Base-by-base conservation (phyloP, 2,329 filamentous ascomycete genomes). In the Xylariaceae sp. region DNA sequence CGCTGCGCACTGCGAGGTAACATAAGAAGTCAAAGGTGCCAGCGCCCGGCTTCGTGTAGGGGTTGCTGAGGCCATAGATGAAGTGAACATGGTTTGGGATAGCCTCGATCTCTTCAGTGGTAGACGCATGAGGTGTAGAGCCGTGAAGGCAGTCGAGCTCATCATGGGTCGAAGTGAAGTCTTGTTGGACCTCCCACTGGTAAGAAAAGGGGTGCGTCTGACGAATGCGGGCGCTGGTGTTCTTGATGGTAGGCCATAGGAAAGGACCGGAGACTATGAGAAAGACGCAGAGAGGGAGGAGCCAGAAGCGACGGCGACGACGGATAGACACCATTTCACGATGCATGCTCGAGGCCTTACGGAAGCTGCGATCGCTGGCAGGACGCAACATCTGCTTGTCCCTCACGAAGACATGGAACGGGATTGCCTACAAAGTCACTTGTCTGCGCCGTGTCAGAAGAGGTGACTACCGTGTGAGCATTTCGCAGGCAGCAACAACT, bases 51-150 rank as follows among this genome's bases (percentile, higher is more conserved):
- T 61, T 50, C 6, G 50, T 40, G 37, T 56, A 54, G 11, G 63
- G 62, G 42, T 63, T 65, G 37, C 59, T 60, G 13, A 66, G 54
- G 9, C 61, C 62, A 45, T 57, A 67, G 32, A 64, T 64, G 43
- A 66, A 60, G 47, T 67, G 64, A 18, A 66, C 63, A 16, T 62
- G 55, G 41, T 65, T 65, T 4, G 64, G 64, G 11, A 66, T 66
- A 1, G 56, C 55, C 9, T 61, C 54, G 30, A 46, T 35, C 4
- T 48, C 34, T 16, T 22, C 17, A 19, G 38, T 42, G 29, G 42
- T 30, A 6, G 38, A 39, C 13, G 34, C 36, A 39, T 46, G 44
- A 30, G 44, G 45, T 0, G 52, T 51, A n/a, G 42, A 43, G 37
- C 60, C 60, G 37, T 55, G 51, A 9, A 64, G 54, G 38, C 62